A percentile compares a stretch with the other conserved stretches of the same genome.
phyloP scores from a whole-genome alignment of 345 rosid genomes.

The Rhizophora apiculata region DNA sequence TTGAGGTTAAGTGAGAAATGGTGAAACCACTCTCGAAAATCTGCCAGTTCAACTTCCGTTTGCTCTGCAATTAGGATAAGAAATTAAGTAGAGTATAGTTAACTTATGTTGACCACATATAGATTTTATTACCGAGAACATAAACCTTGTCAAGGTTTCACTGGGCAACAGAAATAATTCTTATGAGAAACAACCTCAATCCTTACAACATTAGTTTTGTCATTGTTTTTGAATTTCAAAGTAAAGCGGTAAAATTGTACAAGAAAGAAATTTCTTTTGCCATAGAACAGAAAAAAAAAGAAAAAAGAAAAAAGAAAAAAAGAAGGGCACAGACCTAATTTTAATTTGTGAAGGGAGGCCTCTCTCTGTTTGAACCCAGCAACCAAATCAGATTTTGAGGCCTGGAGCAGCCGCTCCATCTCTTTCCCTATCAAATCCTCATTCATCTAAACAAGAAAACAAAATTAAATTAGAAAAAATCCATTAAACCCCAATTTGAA shows the following conservation, averaged over 20 bases:
- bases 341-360: constrained; percentile 43
- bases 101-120: not conserved
- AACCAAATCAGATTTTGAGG: constrained; percentile 51
- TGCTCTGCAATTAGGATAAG: constrained; percentile 44
- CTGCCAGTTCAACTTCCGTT: constrained; percentile 56
- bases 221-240: no score
- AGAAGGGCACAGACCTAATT: constrained; percentile 42
- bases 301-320: no score
- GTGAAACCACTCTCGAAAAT: constrained; percentile 59
- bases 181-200: no score
- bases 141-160: no score
- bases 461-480: not conserved
- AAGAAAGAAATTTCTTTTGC: no score
- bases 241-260: no score
- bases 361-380: constrained; percentile 56
- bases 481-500: constrained; percentile 29
- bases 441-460: constrained; percentile 39
- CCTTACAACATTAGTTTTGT: no score
- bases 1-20: constrained; percentile 33
- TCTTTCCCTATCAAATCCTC: constrained; percentile 38
- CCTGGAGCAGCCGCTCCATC: constrained; percentile 40
- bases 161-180: no score
- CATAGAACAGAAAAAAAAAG: not conserved
- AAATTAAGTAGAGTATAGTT: not conserved
- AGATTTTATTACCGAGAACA: not conserved